Base-by-base conservation (phyloP, 495 filamentous ascomycete genomes). In the Aspergillus sparsus region DNA sequence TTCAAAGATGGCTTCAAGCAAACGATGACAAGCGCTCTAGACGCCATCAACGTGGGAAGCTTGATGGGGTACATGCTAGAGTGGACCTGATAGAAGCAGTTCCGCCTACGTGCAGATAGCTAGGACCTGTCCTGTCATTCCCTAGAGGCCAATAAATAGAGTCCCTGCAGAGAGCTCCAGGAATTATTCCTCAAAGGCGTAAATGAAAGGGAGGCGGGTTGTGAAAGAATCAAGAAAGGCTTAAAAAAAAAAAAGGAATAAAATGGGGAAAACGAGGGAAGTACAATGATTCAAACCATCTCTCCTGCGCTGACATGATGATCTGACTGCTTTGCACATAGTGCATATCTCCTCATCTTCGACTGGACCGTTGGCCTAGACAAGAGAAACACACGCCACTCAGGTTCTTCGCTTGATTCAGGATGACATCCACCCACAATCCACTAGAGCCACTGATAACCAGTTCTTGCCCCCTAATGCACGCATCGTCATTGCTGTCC, bases 21-120 rank as follows among this genome's bases (percentile, higher is more conserved):
- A 66, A 61, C 63, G 68, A 42, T 16, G 49, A 66, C 71, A 77
- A 74, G 71, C 73, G 74, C 73, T 70, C 62, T 74, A 77, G 67
- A 74, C 73, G 73, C 74, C 62, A 53, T 58, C 55, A 67, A 60
- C 58, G 31, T 66, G 61, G 55, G 34, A 65, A 33, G 27, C 35
- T 62, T 27, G 32, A 66, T 16, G 55, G 34, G 13, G 4, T 55
- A 63, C 33, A 42, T 42, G 47, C 18, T 44, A 31, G 51, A 57
- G 62, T 62, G 66, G 63, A 54, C 57, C 57, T 53, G 47, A 45
- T 31, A 8, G 47, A 45, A 49, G 13, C 16, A 54, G 45, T 49
- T 56, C 59, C 50, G 45, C 27, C 44, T 35, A 46, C 45, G 21
- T 58, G 55, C 56, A 57, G 34, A 45, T 51, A 53, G 18, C 47